Evolutionary conservation across 1,284 basidiomycete genomes (phyloP).

Genomic region (Apiotrichum gracile): DNA sequence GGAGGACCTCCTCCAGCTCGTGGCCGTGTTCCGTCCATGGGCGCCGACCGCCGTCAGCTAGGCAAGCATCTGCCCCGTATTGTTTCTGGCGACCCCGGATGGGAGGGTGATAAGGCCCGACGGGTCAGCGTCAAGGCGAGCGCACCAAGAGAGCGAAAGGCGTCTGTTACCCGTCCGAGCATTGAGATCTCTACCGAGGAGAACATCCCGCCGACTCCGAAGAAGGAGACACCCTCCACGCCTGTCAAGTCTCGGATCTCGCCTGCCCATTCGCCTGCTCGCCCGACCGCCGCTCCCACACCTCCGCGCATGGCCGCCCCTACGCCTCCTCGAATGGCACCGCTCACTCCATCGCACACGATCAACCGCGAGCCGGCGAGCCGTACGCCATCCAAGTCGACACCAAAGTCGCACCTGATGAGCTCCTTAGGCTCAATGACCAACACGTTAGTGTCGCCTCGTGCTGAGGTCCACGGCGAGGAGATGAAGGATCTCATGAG

Average conservation of each 20-base stretch:
- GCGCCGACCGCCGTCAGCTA: constrained; percentile 37
- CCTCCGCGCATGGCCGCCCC: not conserved
- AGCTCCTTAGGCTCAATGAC: constrained; percentile 8
- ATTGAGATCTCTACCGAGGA: constrained; percentile 3
- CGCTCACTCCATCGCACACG: constrained; percentile 20
- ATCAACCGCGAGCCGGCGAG: constrained; percentile 16
- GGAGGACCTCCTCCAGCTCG: constrained; percentile 2
- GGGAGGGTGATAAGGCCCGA: constrained; percentile 28
- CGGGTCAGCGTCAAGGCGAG: constrained; percentile 6
- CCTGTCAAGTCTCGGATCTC: not conserved
- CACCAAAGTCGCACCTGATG: constrained; percentile 21
- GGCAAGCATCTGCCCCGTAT: constrained; percentile 48
- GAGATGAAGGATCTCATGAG: constrained; percentile 47
- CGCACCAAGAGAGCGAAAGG: constrained; percentile 16
- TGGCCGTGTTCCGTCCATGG: constrained; percentile 11
- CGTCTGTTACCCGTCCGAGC: constrained; percentile 18
- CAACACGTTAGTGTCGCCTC: constrained; percentile 15
- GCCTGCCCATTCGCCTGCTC: not conserved
- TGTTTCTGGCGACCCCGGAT: constrained; percentile 44
- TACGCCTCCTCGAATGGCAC: not conserved
- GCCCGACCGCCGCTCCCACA: not conserved
- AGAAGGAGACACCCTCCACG: not conserved
- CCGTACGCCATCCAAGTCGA: constrained; percentile 20
- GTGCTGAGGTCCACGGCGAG: constrained; percentile 35
- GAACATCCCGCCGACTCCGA: constrained; percentile 10